phyloP scores from a whole-genome alignment of 768 basidiomycete genomes.

The Phallus indusiatus region DNA sequence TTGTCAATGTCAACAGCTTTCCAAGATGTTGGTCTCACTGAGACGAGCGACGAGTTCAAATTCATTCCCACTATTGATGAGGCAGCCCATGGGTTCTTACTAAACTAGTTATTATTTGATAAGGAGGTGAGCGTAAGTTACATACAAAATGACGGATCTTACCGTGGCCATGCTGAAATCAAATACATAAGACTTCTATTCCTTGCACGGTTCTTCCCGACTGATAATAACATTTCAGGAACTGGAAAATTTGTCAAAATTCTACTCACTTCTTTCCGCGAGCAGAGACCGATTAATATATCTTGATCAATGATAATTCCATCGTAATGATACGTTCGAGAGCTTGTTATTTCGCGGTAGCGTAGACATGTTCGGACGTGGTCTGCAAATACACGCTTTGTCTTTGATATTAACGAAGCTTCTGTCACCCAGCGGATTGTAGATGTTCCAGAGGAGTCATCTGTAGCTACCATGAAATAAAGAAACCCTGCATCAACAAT shows the following conservation, averaged over 20 bases:
- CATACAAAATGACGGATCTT: too few species aligned
- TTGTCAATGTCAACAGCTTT: too few species aligned
- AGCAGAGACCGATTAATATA: constrained; percentile 26
- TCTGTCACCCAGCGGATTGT: constrained; percentile 21
- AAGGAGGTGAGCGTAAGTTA: too few species aligned
- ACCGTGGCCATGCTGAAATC: background rate
- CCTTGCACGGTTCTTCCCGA: background rate
- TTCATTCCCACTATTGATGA: too few species aligned
- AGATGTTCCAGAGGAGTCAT: constrained; percentile 22
- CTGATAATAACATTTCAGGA: background rate
- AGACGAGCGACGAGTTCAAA: too few species aligned
- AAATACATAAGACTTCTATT: background rate
- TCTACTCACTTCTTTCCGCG: background rate
- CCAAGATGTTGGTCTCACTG: too few species aligned
- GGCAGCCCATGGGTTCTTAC: too few species aligned
- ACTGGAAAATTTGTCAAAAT: background rate
- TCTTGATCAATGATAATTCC: constrained; percentile 50
- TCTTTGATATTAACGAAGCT: constrained; percentile 15
- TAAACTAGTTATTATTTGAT: too few species aligned
- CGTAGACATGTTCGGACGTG: constrained; percentile 38
- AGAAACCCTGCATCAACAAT: background rate
- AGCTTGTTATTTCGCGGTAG: constrained; percentile 29
- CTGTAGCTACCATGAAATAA: background rate
- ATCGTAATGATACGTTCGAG: constrained; percentile 12
- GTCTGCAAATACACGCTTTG: constrained; percentile 29